Percentiles rank a stretch among this genome's conserved stretches.
Conservation (phyloP, 129 eudicot species). For the Flaveria brownii region DNA sequence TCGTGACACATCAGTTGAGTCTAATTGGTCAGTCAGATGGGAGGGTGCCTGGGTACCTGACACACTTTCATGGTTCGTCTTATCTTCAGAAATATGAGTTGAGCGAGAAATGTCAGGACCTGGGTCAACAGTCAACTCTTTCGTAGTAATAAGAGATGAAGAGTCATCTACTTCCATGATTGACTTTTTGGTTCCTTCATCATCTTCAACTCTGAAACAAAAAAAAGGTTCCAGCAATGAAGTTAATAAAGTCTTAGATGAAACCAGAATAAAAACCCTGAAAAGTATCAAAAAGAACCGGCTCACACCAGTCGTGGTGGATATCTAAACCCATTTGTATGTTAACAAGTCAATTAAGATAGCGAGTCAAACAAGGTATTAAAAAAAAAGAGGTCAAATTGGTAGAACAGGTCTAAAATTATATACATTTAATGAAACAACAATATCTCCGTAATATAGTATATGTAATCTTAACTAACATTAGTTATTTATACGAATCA, state of each 20-base stretch:
- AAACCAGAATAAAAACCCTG: not conserved
- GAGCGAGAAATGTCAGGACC: conserved; percentile 38
- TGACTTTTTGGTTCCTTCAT: conserved; percentile 39
- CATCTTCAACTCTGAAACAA: conserved; percentile 44
- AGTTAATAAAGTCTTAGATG: conserved; percentile 5
- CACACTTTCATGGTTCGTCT: conserved; percentile 40
- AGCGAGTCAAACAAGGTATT: not conserved
- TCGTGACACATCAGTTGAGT: conserved; percentile 43
- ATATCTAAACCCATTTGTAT: not conserved
- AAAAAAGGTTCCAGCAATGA: conserved; percentile 19
- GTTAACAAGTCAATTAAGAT: not conserved
- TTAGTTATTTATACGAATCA: not conserved
- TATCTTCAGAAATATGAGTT: conserved; percentile 44
- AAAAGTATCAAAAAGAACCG: not conserved
- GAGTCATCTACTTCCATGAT: conserved; percentile 36
- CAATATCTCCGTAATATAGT: not conserved
- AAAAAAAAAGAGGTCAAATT: not conserved
- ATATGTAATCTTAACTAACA: not conserved
- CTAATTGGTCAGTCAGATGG: conserved; percentile 51
- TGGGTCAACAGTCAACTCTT: conserved; percentile 31
- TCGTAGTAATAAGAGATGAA: conserved; percentile 33
- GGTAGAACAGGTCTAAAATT: not conserved
- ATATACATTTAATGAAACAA: not conserved
- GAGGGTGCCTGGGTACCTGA: conserved; percentile 57
- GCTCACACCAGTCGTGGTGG: not conserved